phyloP scores from a whole-genome alignment of 768 basidiomycete species.

The Pilatotrama ljubarskyi region DNA sequence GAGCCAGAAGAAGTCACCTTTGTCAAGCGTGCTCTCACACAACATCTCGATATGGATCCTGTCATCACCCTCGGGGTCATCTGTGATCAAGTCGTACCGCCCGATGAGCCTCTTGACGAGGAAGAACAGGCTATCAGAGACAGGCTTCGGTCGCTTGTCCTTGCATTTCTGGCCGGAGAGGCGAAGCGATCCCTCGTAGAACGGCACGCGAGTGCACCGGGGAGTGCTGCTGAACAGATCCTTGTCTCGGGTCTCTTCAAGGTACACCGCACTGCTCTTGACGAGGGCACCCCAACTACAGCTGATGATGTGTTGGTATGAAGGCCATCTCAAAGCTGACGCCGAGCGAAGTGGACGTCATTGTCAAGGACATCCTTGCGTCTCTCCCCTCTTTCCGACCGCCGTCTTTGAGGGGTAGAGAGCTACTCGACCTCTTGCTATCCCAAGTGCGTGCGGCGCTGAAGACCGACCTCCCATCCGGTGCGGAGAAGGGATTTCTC shows the following conservation, averaged over 20 bases:
- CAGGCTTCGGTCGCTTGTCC: constrained; percentile 56
- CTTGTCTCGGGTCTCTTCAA: constrained; percentile 49
- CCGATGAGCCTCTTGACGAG: constrained; percentile 52
- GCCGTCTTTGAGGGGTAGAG: constrained; percentile 37
- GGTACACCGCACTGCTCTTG: constrained; percentile 38
- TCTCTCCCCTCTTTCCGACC: constrained; percentile 46
- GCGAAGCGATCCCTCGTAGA: constrained; percentile 48
- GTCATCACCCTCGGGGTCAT: constrained; percentile 62
- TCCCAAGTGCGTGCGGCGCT: constrained; percentile 37
- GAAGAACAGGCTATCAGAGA: constrained; percentile 60
- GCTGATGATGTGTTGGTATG: background rate
- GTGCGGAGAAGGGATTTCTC: constrained; percentile 34
- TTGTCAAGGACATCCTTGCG: constrained; percentile 56
- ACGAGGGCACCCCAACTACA: too few relatives aligned
- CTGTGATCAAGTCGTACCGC: constrained; percentile 63
- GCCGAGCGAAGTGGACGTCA: constrained; percentile 42
- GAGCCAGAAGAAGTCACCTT: constrained; percentile 64
- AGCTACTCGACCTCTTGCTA: constrained; percentile 43
- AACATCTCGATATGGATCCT: constrained; percentile 67
- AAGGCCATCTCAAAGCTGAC: constrained; percentile 54
- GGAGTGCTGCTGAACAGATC: constrained; percentile 47
- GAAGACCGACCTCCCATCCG: constrained; percentile 31
- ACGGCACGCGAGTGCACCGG: constrained; percentile 42
- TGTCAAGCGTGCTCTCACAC: constrained; percentile 58
- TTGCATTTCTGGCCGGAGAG: constrained; percentile 57